These are phyloP conservation scores for Discostella stelligeroides DNA, from an alignment of 108 stramenopile genomes.

Conservation along the genomic window DNA sequence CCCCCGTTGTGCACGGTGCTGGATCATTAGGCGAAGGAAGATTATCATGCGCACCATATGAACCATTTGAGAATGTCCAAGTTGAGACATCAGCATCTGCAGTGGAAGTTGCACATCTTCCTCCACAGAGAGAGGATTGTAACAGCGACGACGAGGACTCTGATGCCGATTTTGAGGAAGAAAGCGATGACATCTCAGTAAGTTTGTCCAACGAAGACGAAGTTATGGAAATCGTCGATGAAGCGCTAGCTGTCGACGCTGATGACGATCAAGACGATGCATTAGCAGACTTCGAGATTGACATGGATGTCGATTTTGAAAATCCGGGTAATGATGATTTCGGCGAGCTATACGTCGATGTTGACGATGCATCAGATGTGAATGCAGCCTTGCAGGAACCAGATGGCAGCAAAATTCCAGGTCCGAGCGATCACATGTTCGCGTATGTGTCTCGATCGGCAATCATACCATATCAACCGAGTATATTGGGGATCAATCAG, in stretches of 20 bases:
- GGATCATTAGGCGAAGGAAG: conserved; percentile 5
- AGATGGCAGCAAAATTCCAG: conserved; percentile 39
- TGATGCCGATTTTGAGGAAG: conserved; percentile 21
- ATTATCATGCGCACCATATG: conserved; percentile 3
- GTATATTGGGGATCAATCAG: conserved; percentile 59
- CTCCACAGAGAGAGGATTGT: conserved; percentile 12
- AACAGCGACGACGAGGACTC: conserved; percentile 11
- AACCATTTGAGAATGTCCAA: conserved; percentile 35
- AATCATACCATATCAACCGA: conserved; percentile 81
- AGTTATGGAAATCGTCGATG: conserved; percentile 59
- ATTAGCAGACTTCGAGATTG: conserved; percentile 21
- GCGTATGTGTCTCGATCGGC: conserved; percentile 75
- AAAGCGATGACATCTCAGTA: conserved; percentile 27
- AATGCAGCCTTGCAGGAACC: conserved; percentile 38
- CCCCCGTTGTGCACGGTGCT: background rate
- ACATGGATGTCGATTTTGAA: conserved; percentile 49
- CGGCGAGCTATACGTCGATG: conserved; percentile 21
- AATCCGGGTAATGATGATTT: conserved; percentile 14
- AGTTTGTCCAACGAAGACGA: conserved; percentile 50
- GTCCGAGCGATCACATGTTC: conserved; percentile 50
- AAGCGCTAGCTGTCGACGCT: conserved; percentile 17
- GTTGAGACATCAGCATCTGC: conserved; percentile 48
- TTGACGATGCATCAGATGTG: conserved; percentile 50
- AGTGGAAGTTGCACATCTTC: conserved; percentile 42
- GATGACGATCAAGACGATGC: conserved; percentile 45